A percentile compares a stretch with the other conserved stretches of the same genome.
phyloP scores from a whole-genome alignment of 768 basidiomycete genomes.

The Neoboletus brunneissimus region DNA sequence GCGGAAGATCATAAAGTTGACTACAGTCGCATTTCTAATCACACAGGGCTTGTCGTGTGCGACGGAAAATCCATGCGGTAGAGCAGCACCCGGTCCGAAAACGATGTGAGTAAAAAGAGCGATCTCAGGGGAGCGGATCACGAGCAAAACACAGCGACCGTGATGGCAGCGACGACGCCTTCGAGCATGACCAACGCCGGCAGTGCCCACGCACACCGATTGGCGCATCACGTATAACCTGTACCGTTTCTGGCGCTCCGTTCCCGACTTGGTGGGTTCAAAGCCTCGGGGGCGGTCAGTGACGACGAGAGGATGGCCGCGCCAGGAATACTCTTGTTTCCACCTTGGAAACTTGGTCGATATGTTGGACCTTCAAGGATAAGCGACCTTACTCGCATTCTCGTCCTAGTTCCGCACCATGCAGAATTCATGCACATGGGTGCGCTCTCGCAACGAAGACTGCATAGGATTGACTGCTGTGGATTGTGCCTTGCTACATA shows the following conservation, averaged over 20 bases:
- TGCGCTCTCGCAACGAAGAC: not conserved
- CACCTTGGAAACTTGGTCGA: no score
- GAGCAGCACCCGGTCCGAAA: not conserved
- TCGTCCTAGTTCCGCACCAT: not conserved
- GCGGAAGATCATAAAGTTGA: not conserved
- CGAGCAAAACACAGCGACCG: no score
- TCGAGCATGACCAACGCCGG: no score
- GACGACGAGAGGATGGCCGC: not conserved
- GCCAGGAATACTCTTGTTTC: not conserved
- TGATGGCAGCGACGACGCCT: not conserved
- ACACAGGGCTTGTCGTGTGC: not conserved
- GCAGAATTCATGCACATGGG: not conserved
- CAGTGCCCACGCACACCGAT: not conserved
- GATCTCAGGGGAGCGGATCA: not conserved
- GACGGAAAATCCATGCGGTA: not conserved
- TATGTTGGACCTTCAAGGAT: not conserved
- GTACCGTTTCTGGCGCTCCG: not conserved
- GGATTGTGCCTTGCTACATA: constrained; percentile 1
- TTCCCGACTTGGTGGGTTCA: no score
- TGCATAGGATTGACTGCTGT: constrained; percentile 4
- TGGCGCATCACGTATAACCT: not conserved
- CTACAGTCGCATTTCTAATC: not conserved
- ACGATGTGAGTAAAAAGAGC: not conserved
- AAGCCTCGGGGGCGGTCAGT: not conserved
- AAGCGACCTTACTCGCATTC: not conserved